Base-by-base conservation (phyloP, 2,329 filamentous ascomycete species). In the Fusarium sulawesiense region DNA sequence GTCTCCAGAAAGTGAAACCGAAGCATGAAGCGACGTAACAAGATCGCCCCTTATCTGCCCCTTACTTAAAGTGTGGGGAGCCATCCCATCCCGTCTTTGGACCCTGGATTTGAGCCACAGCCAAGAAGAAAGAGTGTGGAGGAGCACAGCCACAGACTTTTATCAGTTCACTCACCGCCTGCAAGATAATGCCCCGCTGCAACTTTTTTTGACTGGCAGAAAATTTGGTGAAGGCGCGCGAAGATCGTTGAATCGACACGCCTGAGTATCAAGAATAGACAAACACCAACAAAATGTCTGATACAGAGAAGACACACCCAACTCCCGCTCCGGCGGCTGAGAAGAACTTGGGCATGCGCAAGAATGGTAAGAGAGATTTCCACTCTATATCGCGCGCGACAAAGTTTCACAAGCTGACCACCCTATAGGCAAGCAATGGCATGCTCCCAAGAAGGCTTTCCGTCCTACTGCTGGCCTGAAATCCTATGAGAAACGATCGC, bases 371-470 rank as follows among this genome's bases (percentile, higher is more conserved):
- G 7, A 25, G 84, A 37, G 7, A 25, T 44, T 41, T 27, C 25
- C 9, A 10, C 16, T 16, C 23, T 20, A 20, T 18, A 29, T 16
- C 34, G 20, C 13, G 30, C 44, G 32, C 27, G 50, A 32, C 20
- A 20, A 34, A 34, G 8, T 32, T 56, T 30, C 25, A 18, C 20
- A 45, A 45, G 61, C 66, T 74, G 49, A 75, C 51, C 47, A 29
- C 50, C 44, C 23, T 20, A 13, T 77, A 97, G 96, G 96, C 78
- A 98, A 98, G 84, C 93, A 97, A 84, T 99, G 96, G 96, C 94
- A 97, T 79, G 85, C 87, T 56, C 85, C 88, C 29, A 95, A 94
- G 79, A 92, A 91, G 68, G 89, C 96, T 2, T 98, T 98, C 81
- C 91, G 96, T 41, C 95, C 93, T 6, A 89, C 84, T 16, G 86